Evolutionary conservation across 768 basidiomycete species (phyloP), one percentile per base, ranked within the genome.

Genomic region (Trametes cinnabarina): DNA sequence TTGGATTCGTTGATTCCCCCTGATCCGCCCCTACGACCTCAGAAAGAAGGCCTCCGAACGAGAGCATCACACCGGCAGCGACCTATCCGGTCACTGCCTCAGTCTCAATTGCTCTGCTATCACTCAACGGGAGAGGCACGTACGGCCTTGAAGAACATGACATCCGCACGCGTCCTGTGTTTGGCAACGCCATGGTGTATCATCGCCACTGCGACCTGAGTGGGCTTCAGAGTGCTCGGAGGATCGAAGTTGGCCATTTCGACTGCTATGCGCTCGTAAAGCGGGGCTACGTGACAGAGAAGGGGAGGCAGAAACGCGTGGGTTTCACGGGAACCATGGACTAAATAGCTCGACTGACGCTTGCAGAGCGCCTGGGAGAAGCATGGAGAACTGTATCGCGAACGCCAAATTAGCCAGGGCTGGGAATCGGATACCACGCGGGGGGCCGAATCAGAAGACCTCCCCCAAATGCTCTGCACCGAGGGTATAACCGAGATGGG

Each of bases 41-140:
- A 20, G 81, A 81, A 26, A 90, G 69, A 15, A 90, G 71, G 17
- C 85, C 85, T 65, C 88, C 88, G 48, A 90, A 89, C 7, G 87
- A 87, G n/a, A 89, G 66, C 82, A 89, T 87, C 30, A 80, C 77
- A 17, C 88, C 88, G 26, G 86, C 88, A 55, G 83, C 72, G 48
- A 88, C 79, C 87, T 89, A 42, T 25, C n/a, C n/a, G n/a, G n/a
- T n/a, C n/a, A n/a, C n/a, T n/a, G n/a, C n/a, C n/a, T 35, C n/a
- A 47, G 19, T 44, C 35, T n/a, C 3, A 41, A 32, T 20, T 14
- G 20, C 14, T 28, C 3, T 41, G 10, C 22, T 15, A 50, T 20
- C 46, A 20, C 1, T 22, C 20, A 46, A 6, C 44, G 23, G 4
- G 23, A 49, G 22, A 28, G 25, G 20, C 25, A 20, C 84, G 58